Evolutionary conservation across 768 basidiomycete species (phyloP), one percentile per base, ranked within the genome.

Genomic region (Tulasnella sp.): DNA sequence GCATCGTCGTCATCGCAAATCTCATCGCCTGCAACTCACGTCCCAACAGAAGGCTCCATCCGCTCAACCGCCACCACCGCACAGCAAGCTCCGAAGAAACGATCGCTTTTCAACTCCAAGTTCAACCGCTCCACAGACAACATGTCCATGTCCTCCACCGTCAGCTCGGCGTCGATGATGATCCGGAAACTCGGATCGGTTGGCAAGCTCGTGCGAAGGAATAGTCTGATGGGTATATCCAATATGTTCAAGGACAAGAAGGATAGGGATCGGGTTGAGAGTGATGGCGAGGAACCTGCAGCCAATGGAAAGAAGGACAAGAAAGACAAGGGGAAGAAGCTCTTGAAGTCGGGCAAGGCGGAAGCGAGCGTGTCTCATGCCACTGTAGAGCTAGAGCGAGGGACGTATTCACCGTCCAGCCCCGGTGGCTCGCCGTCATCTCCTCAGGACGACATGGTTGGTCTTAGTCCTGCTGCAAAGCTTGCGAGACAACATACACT

Each of bases 131-230:
- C 84, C 56, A 93, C 90, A 44, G 92, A 94, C 71, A 96, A 94
- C 70, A 94, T 98, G 64, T 96, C 92, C 25, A 79, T 98, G 41
- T 87, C 85, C 19, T 92, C 89, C 7, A 96, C 94, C 46, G 93
- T 96, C 65, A 89, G 86, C 63, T 90, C 87, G 52, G 94, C 94
- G 21, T 91, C 87, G 45, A 86, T 97, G 69, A 94, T 98, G 80
- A 93, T 96, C 66, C 81, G 93, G 64, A 98, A 96, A 74, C 82
- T 98, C 49, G 88, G 93, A 2, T 83, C 83, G 41, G 84, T 96
- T 72, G 89, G 90, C 30, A 90, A 87, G 71, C 78, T 96, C 15
- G 89, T 91, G 8, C 74, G 92, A 52, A 77, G 92, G 45, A 94
- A 93, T 68, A 91, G 88, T 38, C 73, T 97, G 42, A 85, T 87